phyloP scores from a whole-genome alignment of 179 eudicot genomes.

The Heliamphora ciliata region DNA sequence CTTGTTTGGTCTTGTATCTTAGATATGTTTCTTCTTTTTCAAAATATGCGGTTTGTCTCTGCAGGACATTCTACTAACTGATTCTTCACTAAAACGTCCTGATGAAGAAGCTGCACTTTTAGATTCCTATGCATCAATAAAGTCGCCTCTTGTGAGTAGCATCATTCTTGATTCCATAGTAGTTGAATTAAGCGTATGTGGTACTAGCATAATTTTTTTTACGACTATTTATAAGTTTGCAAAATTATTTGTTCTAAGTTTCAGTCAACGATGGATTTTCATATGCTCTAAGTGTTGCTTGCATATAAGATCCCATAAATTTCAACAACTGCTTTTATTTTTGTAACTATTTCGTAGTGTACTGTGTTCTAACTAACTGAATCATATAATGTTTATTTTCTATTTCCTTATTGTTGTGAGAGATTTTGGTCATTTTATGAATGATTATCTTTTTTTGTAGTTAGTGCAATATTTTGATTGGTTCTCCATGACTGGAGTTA shows the following conservation, averaged over 20 bases:
- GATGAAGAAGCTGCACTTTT: conserved; percentile 60
- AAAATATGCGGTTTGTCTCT: conserved; percentile 14
- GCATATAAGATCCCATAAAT: not conserved
- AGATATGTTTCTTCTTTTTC: not conserved
- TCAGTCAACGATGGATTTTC: not conserved
- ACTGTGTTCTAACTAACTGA: not conserved
- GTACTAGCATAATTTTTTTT: not conserved
- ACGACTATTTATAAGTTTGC: not conserved
- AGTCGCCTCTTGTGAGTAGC: conserved; percentile 82
- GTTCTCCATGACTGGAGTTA: not conserved
- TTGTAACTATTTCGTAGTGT: not conserved
- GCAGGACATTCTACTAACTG: conserved; percentile 72
- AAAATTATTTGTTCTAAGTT: not conserved
- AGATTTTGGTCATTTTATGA: not conserved
- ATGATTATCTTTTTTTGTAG: not conserved
- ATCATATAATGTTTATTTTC: not conserved
- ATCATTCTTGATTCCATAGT: not conserved
- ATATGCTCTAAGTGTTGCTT: not conserved
- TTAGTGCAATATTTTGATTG: not conserved
- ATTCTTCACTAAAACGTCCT: conserved; percentile 64
- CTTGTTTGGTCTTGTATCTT: not conserved
- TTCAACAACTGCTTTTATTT: not conserved
- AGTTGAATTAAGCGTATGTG: not conserved
- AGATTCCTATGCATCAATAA: conserved; percentile 62
- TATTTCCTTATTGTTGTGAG: not conserved